Evolutionary conservation across 2,329 filamentous ascomycete species (phyloP).

Genomic region (Alternaria angustiovoidea): DNA sequence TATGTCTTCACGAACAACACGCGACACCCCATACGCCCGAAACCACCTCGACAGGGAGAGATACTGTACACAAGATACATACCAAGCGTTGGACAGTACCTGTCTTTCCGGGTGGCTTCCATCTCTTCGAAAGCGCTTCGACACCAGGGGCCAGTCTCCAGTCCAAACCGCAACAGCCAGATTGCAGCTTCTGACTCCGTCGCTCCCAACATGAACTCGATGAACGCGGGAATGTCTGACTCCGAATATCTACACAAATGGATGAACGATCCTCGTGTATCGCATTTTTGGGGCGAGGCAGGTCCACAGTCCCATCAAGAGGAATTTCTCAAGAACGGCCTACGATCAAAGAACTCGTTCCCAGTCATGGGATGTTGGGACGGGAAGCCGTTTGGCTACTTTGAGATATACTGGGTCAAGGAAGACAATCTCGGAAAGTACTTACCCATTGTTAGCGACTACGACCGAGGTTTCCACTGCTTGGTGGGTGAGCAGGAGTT

Average conservation of each 20-base stretch:
- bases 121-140: conserved; percentile 69
- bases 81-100: conserved; percentile 80
- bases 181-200: conserved; percentile 61
- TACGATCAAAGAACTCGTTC: conserved; percentile 79
- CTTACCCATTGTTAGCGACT: conserved; percentile 74
- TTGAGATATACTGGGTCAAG: conserved; percentile 98
- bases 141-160: conserved; percentile 66
- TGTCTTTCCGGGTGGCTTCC: conserved; percentile 87
- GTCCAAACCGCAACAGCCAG: conserved; percentile 42
- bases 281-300: conserved; percentile 81
- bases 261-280: conserved; percentile 87
- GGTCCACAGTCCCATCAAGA: conserved; percentile 66
- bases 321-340: conserved; percentile 71
- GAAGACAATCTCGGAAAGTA: conserved; percentile 81
- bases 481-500: conserved; percentile 93
- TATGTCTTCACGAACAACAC: conserved; percentile 81
- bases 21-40: conserved; percentile 85
- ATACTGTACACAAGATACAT: conserved; percentile 90
- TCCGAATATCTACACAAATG: conserved; percentile 79
- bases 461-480: conserved; percentile 87
- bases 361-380: conserved; percentile 95
- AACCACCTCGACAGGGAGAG: conserved; percentile 88
- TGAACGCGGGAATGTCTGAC: conserved; percentile 59
- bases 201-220: conserved; percentile 41
- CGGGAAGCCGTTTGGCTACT: conserved; percentile 93